Percentiles rank a stretch among this genome's conserved stretches.
Evolutionary conservation across 1,284 basidiomycete species (phyloP).

Genomic region (Meira nashicola): DNA sequence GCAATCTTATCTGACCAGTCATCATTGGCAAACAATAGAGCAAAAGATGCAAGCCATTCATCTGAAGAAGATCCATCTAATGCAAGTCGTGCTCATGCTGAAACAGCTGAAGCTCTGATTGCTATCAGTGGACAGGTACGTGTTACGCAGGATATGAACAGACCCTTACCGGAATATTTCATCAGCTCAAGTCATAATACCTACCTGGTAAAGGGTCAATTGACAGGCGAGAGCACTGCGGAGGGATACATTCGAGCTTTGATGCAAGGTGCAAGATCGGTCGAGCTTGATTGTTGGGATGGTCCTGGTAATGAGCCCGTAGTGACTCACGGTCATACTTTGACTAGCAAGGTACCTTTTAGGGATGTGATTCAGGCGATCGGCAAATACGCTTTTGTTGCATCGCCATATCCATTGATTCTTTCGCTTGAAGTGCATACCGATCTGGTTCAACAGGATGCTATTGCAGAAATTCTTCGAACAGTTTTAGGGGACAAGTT

Average conservation of each 20-base stretch:
- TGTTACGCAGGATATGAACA: constrained; percentile 65
- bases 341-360: constrained; percentile 79
- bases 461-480: constrained; percentile 71
- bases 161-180: constrained; percentile 79
- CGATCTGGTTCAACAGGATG: constrained; percentile 73
- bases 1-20: constrained; percentile 28
- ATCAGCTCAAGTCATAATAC: constrained; percentile 96
- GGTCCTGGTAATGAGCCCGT: constrained; percentile 61
- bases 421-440: constrained; percentile 94
- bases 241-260: constrained; percentile 94
- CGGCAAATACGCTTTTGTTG: constrained; percentile 83
- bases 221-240: constrained; percentile 85
- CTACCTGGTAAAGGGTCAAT: constrained; percentile 89
- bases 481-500: constrained; percentile 74
- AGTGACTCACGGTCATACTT: constrained; percentile 81
- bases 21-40: constrained; percentile 10
- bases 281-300: constrained; percentile 82
- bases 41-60: constrained; percentile 1
- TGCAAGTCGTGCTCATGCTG: constrained; percentile 5
- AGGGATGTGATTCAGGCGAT: constrained; percentile 83
- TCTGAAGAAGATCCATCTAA: constrained; percentile 4
- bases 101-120: constrained; percentile 8
- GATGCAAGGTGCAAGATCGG: constrained; percentile 81
- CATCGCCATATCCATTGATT: constrained; percentile 89
- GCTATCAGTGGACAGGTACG: neutral